Evolutionary conservation across 495 filamentous ascomycete species (phyloP).

Genomic region (Daldinia loculata): DNA sequence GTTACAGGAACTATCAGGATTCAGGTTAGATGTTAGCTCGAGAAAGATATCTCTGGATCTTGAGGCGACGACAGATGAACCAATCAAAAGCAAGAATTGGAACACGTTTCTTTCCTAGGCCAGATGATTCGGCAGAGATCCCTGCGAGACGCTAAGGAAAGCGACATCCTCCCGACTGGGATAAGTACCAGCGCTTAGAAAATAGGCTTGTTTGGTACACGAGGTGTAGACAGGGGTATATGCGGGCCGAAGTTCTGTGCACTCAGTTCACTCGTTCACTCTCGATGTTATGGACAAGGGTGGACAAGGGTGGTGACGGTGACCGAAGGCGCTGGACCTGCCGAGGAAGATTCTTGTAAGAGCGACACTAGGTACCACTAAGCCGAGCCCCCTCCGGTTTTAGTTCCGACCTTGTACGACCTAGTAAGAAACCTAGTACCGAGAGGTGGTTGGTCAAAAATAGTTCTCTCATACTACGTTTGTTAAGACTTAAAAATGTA

Average conservation of each 20-base stretch:
- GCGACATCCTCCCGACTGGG: constrained; percentile 9
- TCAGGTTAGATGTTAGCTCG: constrained; percentile 4
- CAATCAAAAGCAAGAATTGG: constrained; percentile 28
- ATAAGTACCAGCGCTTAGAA: constrained; percentile 22
- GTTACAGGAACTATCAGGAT: constrained; percentile 16
- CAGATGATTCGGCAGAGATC: constrained; percentile 41
- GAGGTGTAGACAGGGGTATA: not conserved
- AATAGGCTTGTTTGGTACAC: constrained; percentile 15
- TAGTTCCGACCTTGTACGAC: too few species aligned
- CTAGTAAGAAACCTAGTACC: not conserved
- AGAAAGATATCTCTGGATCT: constrained; percentile 29
- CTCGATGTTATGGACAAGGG: constrained; percentile 12
- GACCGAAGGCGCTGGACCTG: constrained; percentile 24
- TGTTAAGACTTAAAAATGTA: too few species aligned
- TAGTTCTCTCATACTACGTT: not conserved
- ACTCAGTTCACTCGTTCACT: too few species aligned
- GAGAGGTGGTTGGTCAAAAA: constrained; percentile 26
- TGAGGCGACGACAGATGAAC: constrained; percentile 13
- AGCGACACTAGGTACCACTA: constrained; percentile 1
- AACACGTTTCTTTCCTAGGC: constrained; percentile 34
- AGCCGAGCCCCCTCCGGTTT: constrained; percentile 6
- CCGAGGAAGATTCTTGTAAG: constrained; percentile 23
- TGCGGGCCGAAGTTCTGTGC: constrained; percentile 37
- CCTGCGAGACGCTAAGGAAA: constrained; percentile 19
- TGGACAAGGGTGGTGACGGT: constrained; percentile 3